Evolutionary conservation across 1,284 basidiomycete species (phyloP).

Genomic region (Pseudomicrostroma phylloplanum): DNA sequence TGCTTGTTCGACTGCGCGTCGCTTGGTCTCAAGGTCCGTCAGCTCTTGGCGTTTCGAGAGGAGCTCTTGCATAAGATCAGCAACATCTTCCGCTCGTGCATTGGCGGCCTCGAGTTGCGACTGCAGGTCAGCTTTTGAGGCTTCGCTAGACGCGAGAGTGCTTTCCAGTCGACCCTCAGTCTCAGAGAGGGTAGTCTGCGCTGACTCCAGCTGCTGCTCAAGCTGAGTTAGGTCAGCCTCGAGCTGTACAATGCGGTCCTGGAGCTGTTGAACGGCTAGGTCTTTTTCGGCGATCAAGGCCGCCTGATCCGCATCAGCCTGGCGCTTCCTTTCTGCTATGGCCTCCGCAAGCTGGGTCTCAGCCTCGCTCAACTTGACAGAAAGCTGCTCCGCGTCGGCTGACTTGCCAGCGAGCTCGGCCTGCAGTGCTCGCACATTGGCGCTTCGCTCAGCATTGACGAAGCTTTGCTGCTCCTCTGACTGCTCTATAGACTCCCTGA

Average conservation of each 20-base stretch:
- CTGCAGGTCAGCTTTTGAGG: background rate
- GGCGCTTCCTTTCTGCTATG: too few species aligned
- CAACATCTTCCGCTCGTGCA: background rate
- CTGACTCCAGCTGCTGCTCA: background rate
- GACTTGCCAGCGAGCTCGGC: background rate
- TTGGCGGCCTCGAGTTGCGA: background rate
- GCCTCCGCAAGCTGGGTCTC: background rate
- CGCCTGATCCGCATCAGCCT: too few species aligned
- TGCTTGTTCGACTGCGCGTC: background rate
- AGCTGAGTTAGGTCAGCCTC: background rate
- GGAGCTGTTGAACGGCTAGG: too few species aligned
- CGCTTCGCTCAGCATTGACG: background rate
- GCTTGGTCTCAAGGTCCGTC: background rate
- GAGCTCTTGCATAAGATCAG: background rate
- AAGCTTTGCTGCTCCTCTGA: slow-evolving; percentile 5
- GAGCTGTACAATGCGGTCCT: background rate
- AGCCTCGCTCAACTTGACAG: slow-evolving; percentile 5
- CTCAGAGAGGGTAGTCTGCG: background rate
- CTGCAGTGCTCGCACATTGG: background rate
- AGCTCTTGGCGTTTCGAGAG: background rate
- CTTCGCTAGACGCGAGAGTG: background rate
- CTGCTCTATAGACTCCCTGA: slow-evolving; percentile 7
- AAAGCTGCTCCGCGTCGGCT: slow-evolving; percentile 2
- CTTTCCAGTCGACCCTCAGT: background rate
- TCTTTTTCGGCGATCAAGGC: too few species aligned